phyloP scores from a whole-genome alignment of 1,284 basidiomycete species.

The Rhodotorula mucilaginosa region DNA sequence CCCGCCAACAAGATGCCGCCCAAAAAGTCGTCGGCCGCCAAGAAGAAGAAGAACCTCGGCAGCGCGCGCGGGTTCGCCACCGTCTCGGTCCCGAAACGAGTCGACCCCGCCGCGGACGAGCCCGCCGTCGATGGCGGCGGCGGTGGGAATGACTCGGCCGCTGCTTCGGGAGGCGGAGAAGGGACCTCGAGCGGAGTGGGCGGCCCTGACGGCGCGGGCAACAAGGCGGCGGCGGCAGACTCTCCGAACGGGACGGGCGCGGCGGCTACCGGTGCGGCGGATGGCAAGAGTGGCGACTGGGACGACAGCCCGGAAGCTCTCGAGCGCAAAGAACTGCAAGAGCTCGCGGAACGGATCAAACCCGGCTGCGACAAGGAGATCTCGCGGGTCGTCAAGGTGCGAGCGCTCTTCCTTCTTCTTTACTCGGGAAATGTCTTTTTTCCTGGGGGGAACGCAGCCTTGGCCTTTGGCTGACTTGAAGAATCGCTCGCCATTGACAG shows the following conservation, averaged over 20 bases:
- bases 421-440: too few relatives aligned
- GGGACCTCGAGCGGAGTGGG: background rate
- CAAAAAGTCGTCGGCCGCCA: slow-evolving; percentile 27
- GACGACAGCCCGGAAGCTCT: slow-evolving; percentile 50
- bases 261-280: too few relatives aligned
- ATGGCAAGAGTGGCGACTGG: slow-evolving; percentile 35
- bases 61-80: slow-evolving; percentile 37
- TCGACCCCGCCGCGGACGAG: slow-evolving; percentile 15
- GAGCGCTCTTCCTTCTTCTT: slow-evolving; percentile 11
- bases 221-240: slow-evolving; percentile 12
- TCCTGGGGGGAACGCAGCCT: too few relatives aligned
- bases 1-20: slow-evolving; percentile 25
- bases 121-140: background rate
- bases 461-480: too few relatives aligned
- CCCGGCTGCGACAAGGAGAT: slow-evolving; percentile 89
- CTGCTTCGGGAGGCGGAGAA: background rate
- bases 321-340: slow-evolving; percentile 62
- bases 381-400: slow-evolving; percentile 61
- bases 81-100: slow-evolving; percentile 32
- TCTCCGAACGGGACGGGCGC: slow-evolving; percentile 14
- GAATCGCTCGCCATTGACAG: slow-evolving; percentile 51
- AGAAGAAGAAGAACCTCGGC: slow-evolving; percentile 34
- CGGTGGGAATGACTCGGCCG: background rate
- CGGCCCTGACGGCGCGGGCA: slow-evolving; percentile 6
- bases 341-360: slow-evolving; percentile 74